Percentiles rank a stretch among this genome's conserved stretches.
These are phyloP conservation scores for Cinnamomum chago DNA, from an alignment of 164 flowering plant genomes.

Conservation along the genomic window DNA sequence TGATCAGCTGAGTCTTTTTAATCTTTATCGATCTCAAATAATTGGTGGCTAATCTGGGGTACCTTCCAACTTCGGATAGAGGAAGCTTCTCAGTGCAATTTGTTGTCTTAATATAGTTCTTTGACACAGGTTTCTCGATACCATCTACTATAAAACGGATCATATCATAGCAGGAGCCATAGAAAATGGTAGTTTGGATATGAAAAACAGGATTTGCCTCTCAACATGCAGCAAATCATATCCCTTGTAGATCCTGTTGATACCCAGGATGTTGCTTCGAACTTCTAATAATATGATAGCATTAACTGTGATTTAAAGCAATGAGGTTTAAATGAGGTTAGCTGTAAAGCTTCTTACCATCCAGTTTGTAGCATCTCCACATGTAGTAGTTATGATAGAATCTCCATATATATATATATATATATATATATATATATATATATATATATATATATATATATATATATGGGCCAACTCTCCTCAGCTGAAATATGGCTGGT, in stretches of 20 bases:
- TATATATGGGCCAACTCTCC: too few relatives aligned
- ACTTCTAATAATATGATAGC: too few relatives aligned
- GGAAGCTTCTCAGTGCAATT: background rate
- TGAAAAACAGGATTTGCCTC: constrained; percentile 12
- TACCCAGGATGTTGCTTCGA: constrained; percentile 39
- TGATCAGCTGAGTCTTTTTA: background rate
- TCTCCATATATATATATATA: too few relatives aligned
- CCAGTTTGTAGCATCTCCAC: too few relatives aligned
- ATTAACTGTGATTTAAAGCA: too few relatives aligned
- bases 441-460: too few relatives aligned
- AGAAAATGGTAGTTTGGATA: constrained; percentile 10
- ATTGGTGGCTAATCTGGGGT: background rate
- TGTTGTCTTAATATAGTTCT: background rate
- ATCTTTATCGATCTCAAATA: background rate
- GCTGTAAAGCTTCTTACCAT: too few relatives aligned
- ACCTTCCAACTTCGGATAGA: background rate
- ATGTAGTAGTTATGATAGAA: too few relatives aligned
- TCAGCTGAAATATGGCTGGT: too few relatives aligned
- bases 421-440: too few relatives aligned
- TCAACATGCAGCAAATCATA: constrained; percentile 25
- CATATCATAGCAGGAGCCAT: constrained; percentile 9
- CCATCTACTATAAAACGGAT: background rate
- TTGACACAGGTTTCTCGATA: background rate
- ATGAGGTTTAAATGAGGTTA: too few relatives aligned
- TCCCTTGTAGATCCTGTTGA: constrained; percentile 42